These are phyloP conservation scores for Aspergillus japonicus DNA, from an alignment of 2,329 filamentous ascomycete genomes.

Conservation along the genomic window DNA sequence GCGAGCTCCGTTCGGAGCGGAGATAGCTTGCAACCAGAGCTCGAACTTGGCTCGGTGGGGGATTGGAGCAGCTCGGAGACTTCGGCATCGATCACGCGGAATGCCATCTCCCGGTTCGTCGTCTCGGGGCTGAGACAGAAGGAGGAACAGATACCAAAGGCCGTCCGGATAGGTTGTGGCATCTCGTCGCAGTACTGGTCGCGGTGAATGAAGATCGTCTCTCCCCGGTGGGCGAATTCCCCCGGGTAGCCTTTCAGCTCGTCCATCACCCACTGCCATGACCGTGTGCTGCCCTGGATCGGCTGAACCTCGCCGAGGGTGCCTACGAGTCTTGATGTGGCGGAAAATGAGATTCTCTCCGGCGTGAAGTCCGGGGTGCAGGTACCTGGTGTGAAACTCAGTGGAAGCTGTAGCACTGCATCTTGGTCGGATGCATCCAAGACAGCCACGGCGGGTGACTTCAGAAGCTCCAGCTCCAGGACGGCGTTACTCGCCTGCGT, in stretches of 20 bases:
- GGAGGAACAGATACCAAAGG: not conserved
- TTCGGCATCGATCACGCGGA: conserved; percentile 1
- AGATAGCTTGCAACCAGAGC: not conserved
- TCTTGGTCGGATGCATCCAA: not conserved
- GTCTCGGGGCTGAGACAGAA: not conserved
- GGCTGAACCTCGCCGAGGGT: conserved; percentile 5
- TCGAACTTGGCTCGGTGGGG: not conserved
- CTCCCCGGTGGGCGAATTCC: not conserved
- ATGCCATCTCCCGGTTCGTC: not conserved
- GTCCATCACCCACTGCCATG: conserved; percentile 6
- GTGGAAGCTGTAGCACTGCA: not conserved
- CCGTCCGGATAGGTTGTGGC: conserved; percentile 3
- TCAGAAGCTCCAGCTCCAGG: not conserved
- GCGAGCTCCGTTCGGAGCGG: not conserved
- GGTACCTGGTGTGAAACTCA: not conserved
- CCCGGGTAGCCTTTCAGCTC: not conserved
- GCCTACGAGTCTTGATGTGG: not conserved
- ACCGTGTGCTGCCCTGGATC: not conserved
- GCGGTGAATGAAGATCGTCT: conserved; percentile 5
- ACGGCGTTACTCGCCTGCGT: not conserved
- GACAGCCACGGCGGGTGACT: not conserved
- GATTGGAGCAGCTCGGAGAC: not conserved
- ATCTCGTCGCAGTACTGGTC: not conserved
- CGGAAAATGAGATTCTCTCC: not conserved
- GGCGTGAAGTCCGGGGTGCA: not conserved